These are phyloP conservation scores for Apiospora kogelbergensis DNA, from an alignment of 2,329 filamentous ascomycete species.

Conservation along the genomic window DNA sequence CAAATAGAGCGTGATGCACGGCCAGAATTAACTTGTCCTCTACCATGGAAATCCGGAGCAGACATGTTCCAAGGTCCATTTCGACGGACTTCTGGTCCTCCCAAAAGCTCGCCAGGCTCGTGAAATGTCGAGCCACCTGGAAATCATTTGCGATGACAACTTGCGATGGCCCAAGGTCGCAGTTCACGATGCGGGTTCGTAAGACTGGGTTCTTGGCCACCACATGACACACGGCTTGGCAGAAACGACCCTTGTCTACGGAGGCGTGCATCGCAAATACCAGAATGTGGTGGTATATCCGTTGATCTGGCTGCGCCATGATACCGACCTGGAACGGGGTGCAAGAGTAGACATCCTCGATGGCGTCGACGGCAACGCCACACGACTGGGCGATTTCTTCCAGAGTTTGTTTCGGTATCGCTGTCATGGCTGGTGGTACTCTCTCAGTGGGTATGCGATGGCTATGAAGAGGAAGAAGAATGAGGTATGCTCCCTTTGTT, in stretches of 20 bases:
- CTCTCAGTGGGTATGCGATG: not conserved
- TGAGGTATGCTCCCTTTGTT: no score
- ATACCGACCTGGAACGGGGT: constrained; percentile 17
- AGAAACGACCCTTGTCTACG: constrained; percentile 15
- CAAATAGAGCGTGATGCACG: constrained; percentile 17
- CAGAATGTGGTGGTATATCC: constrained; percentile 8
- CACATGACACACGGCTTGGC: constrained; percentile 13
- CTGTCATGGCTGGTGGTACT: not conserved
- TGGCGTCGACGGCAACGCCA: constrained; percentile 5
- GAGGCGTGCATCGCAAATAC: constrained; percentile 3
- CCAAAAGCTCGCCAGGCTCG: not conserved
- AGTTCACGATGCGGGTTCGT: constrained; percentile 17
- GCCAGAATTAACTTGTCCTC: constrained; percentile 14
- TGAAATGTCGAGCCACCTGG: not conserved
- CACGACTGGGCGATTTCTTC: constrained; percentile 14
- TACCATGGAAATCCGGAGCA: constrained; percentile 12
- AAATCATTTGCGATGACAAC: constrained; percentile 11
- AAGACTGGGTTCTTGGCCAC: constrained; percentile 16
- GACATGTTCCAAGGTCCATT: not conserved
- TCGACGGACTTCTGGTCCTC: not conserved
- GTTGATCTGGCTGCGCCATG: constrained; percentile 11
- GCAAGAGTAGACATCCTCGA: constrained; percentile 19
- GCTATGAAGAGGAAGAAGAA: not conserved
- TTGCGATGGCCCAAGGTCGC: constrained; percentile 14
- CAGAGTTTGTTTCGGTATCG: not conserved